These are phyloP conservation scores for Alternaria viburni DNA, from an alignment of 2,329 filamentous ascomycete genomes.

Conservation along the genomic window DNA sequence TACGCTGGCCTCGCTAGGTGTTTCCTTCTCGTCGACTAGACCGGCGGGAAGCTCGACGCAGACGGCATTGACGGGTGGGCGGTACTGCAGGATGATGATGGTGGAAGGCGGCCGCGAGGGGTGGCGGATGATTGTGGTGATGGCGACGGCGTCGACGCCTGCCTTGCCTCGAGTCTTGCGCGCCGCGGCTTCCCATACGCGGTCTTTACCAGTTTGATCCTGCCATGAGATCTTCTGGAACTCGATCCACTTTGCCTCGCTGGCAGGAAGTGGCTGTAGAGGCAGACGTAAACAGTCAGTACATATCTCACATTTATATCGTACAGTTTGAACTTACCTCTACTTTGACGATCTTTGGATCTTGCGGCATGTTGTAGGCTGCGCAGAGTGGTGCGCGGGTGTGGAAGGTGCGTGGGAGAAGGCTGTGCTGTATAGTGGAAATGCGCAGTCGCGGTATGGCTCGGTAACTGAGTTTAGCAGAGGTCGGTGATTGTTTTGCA, in stretches of 20 bases:
- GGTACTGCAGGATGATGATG: slow-evolving; percentile 65
- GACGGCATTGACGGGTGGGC: slow-evolving; percentile 64
- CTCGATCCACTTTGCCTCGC: slow-evolving; percentile 64
- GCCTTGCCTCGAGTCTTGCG: slow-evolving; percentile 61
- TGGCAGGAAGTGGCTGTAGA: slow-evolving; percentile 50
- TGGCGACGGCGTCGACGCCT: slow-evolving; percentile 66
- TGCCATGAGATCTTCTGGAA: slow-evolving; percentile 61
- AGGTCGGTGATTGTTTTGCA: neutral
- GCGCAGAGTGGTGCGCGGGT: slow-evolving; percentile 11
- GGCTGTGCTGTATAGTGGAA: neutral
- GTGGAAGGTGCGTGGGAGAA: slow-evolving; percentile 18
- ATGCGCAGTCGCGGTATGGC: neutral
- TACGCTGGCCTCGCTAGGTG: slow-evolving; percentile 61
- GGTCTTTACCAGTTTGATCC: slow-evolving; percentile 54
- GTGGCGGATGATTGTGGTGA: slow-evolving; percentile 61
- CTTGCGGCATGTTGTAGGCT: slow-evolving; percentile 43
- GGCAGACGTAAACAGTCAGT: neutral
- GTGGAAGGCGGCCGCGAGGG: slow-evolving; percentile 56
- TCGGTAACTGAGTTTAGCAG: neutral
- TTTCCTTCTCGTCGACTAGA: slow-evolving; percentile 64
- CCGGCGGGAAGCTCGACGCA: slow-evolving; percentile 68
- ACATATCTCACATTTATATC: neutral
- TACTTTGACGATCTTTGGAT: slow-evolving; percentile 44
- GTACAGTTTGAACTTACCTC: slow-evolving; percentile 30
- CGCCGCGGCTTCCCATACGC: slow-evolving; percentile 59